Conservation (phyloP, 495 filamentous ascomycete genomes). For the Chaetomium cochliodes region DNA sequence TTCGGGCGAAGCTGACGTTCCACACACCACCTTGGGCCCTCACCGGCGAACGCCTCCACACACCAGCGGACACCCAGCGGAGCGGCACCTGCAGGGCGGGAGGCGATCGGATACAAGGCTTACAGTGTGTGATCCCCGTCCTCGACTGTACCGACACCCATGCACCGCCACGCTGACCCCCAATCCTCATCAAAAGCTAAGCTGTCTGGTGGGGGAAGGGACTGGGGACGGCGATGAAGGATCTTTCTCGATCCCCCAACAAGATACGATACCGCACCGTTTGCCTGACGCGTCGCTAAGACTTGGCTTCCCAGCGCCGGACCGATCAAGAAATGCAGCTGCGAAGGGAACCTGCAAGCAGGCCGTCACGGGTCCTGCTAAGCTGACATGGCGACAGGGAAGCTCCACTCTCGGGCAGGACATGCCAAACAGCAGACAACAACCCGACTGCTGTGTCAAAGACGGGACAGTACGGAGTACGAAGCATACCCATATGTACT, state of each 20-base stretch:
- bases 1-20: slow-evolving; percentile 12
- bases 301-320: not conserved
- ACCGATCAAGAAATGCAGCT: slow-evolving; percentile 4
- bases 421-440: not conserved
- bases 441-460: not conserved
- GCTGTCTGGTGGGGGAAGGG: not conserved
- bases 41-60: not conserved
- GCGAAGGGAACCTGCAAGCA: slow-evolving; percentile 15
- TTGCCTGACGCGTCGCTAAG: not conserved
- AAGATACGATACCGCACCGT: not conserved
- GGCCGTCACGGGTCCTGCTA: slow-evolving; percentile 20
- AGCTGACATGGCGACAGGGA: slow-evolving; percentile 7
- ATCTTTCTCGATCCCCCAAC: not conserved
- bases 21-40: slow-evolving; percentile 14
- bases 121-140: slow-evolving; percentile 4
- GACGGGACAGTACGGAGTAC: no score
- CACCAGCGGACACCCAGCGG: slow-evolving; percentile 10
- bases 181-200: not conserved
- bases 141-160: not conserved
- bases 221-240: not conserved
- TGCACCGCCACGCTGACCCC: slow-evolving; percentile 12
- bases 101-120: slow-evolving; percentile 13
- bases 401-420: slow-evolving; percentile 19
- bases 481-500: no score
- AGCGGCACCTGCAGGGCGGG: slow-evolving; percentile 21